Evolutionary conservation across 164 flowering plant species (phyloP).

Genomic region (Sextonia rubra): DNA sequence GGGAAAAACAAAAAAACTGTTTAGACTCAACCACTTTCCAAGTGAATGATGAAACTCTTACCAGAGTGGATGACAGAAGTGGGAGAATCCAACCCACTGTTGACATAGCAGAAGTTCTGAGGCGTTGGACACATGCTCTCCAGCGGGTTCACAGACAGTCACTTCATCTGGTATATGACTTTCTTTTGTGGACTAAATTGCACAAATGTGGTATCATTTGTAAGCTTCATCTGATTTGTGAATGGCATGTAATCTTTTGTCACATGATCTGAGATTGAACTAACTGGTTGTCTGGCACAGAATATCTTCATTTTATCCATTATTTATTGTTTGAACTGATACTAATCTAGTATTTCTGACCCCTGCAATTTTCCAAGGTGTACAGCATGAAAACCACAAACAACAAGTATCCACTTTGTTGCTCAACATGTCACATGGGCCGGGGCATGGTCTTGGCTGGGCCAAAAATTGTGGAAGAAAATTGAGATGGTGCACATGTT

Average conservation of each 20-base stretch:
- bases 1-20: slow-evolving; percentile 32
- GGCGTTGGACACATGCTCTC: slow-evolving; percentile 98
- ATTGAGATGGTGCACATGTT: not conserved
- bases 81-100: slow-evolving; percentile 81
- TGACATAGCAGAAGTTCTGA: slow-evolving; percentile 92
- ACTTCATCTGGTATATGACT: slow-evolving; percentile 41
- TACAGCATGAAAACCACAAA: not conserved
- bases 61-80: slow-evolving; percentile 71
- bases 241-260: not conserved
- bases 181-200: not conserved
- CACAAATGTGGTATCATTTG: not conserved
- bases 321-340: not conserved
- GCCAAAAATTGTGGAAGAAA: not conserved
- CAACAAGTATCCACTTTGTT: not conserved
- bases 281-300: no score
- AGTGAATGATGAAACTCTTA: slow-evolving; percentile 45
- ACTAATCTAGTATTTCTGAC: not conserved
- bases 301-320: not conserved
- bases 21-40: slow-evolving; percentile 38
- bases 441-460: not conserved
- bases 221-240: not conserved
- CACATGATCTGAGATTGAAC: not conserved
- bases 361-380: not conserved
- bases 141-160: slow-evolving; percentile 96
- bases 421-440: not conserved